These are phyloP conservation scores for Kwoniella mangroviensis DNA, from an alignment of 768 basidiomycete genomes.

Conservation along the genomic window DNA sequence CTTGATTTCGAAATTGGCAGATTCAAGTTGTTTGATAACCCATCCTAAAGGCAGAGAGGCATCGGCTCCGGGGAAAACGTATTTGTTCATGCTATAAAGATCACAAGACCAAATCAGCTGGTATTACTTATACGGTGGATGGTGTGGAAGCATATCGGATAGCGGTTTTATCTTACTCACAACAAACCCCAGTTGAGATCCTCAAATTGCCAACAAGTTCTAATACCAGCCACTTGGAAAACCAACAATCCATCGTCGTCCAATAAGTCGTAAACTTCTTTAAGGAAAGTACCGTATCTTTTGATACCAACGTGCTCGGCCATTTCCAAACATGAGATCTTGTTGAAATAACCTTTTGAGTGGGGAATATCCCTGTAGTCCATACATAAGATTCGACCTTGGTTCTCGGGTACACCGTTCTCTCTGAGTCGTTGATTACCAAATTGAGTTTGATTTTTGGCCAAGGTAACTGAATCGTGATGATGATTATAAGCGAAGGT, in stretches of 20 bases:
- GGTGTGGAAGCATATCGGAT: background rate
- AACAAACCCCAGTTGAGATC: constrained; percentile 82
- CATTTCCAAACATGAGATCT: constrained; percentile 97
- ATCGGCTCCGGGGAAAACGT: constrained; percentile 97
- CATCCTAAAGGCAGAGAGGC: constrained; percentile 94
- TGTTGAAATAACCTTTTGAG: constrained; percentile 74
- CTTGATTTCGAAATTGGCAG: constrained; percentile 94
- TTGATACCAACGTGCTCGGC: constrained; percentile 98
- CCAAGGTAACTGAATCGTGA: constrained; percentile 70
- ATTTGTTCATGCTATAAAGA: constrained; percentile 61
- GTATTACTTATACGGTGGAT: too few relatives aligned
- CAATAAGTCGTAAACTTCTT: constrained; percentile 88
- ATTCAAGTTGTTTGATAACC: constrained; percentile 78
- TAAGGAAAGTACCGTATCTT: constrained; percentile 84
- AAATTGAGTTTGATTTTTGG: constrained; percentile 86
- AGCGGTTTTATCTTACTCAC: constrained; percentile 31
- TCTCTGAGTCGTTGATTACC: constrained; percentile 82
- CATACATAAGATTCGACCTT: constrained; percentile 87
- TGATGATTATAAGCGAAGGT: too few relatives aligned
- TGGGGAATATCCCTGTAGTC: constrained; percentile 91
- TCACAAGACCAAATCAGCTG: too few relatives aligned
- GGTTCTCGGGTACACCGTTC: constrained; percentile 73
- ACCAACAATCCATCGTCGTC: constrained; percentile 94
- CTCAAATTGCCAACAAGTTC: constrained; percentile 97
- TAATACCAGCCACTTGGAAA: constrained; percentile 94